Base-by-base conservation (phyloP, 805 yeast species). In the Komagataella phaffii region DNA sequence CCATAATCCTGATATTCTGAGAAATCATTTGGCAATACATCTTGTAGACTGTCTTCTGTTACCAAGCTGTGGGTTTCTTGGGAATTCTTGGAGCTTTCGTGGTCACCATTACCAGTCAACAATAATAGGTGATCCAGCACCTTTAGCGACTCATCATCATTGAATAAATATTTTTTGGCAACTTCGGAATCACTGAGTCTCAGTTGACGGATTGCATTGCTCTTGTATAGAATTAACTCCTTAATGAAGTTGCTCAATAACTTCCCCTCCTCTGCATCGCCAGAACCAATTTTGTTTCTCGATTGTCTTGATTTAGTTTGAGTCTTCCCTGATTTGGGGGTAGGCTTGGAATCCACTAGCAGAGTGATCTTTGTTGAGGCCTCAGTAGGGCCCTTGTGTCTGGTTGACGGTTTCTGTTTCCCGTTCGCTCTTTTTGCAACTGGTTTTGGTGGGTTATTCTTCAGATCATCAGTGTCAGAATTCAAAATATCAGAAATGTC, bases 241-340 rank as follows among this genome's bases (percentile, higher is more conserved):
- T 56, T 59, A 1, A 66, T 47, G 53, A 65, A 65, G 6, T 53
- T 53, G 17, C 65, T 60, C 30, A 64, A 47, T 6, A 60, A 49
- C 50, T 56, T 59, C 49, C n/a, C 48, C 7, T 46, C 40, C 17
- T 19, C 48, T 14, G 10, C 48, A 21, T 17, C 40, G 14, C 14
- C 40, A 8, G 40, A 14, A 10, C 8, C 40, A 14, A 30, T 8
- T 10, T 6, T 36, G 30, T 18, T 46, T 36, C 18, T 46, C 8
- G 48, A 18, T 17, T 46, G 48, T 19, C 43, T 30, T 10, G 40
- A 14, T 14, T 30, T 30, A 14, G 40, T n/a, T 8, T 30, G 40
- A 8, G 40, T 10, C 40, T 10, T 30, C 4, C 40, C 40, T 30
- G 40, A 8, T 30, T 30, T 30, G 5, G 40, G 14, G 3, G n/a